Percentiles rank a stretch among this genome's conserved stretches.
Evolutionary conservation across 768 basidiomycete species (phyloP).

Genomic region (Exidia glandulosa): DNA sequence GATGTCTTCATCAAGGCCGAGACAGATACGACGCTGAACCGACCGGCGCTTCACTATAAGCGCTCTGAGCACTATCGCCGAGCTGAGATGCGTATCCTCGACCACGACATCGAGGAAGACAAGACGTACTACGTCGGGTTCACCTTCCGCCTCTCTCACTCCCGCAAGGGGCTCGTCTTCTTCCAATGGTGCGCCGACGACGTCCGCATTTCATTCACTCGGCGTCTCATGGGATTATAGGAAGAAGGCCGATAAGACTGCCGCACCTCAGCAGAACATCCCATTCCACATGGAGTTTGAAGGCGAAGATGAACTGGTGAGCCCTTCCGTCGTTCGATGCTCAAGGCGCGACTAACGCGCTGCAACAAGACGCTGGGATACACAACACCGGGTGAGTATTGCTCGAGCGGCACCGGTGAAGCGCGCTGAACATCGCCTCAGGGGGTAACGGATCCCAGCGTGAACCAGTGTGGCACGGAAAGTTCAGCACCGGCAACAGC

Average conservation of each 20-base stretch:
- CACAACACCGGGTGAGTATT: neutral
- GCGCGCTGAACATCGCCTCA: too few relatives aligned
- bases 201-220: neutral
- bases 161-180: neutral
- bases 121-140: neutral
- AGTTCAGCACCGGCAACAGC: neutral
- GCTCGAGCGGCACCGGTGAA: too few relatives aligned
- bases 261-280: neutral
- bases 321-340: too few relatives aligned
- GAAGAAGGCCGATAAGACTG: neutral
- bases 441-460: neutral
- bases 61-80: neutral
- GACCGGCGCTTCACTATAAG: neutral
- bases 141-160: neutral
- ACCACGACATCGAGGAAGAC: neutral
- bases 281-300: neutral
- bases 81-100: neutral
- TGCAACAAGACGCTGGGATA: neutral
- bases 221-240: neutral
- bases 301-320: neutral
- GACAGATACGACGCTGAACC: neutral
- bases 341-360: too few relatives aligned
- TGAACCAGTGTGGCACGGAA: neutral
- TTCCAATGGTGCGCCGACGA: neutral
- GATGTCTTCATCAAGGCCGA: neutral